Percentiles rank a stretch among this genome's conserved stretches.
Conservation (phyloP, 1,284 basidiomycete species). For the Inonotus hispidus region DNA sequence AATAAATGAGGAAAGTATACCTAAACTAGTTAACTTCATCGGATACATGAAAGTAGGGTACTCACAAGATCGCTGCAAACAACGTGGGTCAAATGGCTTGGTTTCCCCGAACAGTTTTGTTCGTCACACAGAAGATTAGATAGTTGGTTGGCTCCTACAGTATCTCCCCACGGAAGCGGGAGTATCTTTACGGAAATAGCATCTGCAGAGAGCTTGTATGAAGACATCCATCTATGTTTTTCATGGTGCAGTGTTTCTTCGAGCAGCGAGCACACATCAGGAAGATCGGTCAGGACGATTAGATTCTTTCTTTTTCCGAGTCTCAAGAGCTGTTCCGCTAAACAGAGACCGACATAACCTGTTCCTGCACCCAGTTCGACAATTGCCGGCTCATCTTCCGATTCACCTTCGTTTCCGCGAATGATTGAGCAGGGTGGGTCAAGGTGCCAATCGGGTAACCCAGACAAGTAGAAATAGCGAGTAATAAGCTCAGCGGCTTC, state of each 20-base stretch:
- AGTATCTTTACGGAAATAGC: conserved; percentile 32
- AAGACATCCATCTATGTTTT: conserved; percentile 15
- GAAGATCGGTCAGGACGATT: conserved; percentile 65
- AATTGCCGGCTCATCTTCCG: conserved; percentile 23
- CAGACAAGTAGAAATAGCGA: conserved; percentile 44
- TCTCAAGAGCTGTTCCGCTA: conserved; percentile 33
- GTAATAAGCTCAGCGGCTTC: conserved; percentile 66
- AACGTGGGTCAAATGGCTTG: conserved; percentile 46
- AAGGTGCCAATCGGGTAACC: conserved; percentile 35
- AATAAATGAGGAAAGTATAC: conserved; percentile 74
- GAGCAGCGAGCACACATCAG: conserved; percentile 61
- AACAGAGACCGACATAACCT: conserved; percentile 51
- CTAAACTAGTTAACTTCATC: conserved; percentile 30
- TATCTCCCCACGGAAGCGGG: conserved; percentile 64
- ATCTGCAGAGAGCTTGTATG: background rate
- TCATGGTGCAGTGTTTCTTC: conserved; percentile 40
- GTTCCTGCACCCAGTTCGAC: conserved; percentile 73
- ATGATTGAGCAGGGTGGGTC: conserved; percentile 51
- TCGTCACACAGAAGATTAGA: conserved; percentile 32
- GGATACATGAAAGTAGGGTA: conserved; percentile 12
- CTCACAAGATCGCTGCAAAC: conserved; percentile 73
- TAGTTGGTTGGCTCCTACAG: conserved; percentile 36
- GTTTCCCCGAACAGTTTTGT: background rate
- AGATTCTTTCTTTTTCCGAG: conserved; percentile 27
- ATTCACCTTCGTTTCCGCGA: background rate